Conservation (phyloP, 2,329 filamentous ascomycete species). For the Cryphonectria naterciae region DNA sequence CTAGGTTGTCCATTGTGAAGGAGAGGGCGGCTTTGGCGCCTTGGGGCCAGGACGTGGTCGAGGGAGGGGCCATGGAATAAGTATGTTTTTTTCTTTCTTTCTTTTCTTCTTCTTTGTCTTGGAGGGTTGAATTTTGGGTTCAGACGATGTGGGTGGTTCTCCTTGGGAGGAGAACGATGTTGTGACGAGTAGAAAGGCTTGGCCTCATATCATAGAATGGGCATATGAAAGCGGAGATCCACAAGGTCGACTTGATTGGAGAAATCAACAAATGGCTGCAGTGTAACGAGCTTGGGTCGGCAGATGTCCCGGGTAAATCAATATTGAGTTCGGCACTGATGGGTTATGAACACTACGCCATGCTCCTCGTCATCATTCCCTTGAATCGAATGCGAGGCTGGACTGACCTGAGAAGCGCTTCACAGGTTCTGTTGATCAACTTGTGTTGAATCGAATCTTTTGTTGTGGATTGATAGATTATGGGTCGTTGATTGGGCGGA, state of each 20-base stretch:
- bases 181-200: not conserved
- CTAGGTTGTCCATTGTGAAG: slow-evolving; percentile 41
- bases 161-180: not conserved
- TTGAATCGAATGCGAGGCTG: no score
- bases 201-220: not conserved
- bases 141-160: not conserved
- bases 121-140: not conserved
- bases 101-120: not conserved
- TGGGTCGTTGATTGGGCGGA: no score
- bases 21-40: slow-evolving; percentile 35
- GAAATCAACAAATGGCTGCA: not conserved
- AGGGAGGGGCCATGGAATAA: not conserved
- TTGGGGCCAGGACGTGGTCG: slow-evolving; percentile 33
- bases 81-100: not conserved
- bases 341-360: not conserved
- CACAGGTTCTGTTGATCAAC: no score
- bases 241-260: not conserved
- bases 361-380: no score
- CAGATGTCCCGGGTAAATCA: not conserved
- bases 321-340: not conserved
- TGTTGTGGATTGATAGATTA: no score
- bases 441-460: no score
- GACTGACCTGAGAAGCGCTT: no score
- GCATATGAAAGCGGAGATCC: not conserved
- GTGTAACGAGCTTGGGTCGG: not conserved